Conservation (phyloP, 2,329 filamentous ascomycete species). For the Xylariaceae sp. region DNA sequence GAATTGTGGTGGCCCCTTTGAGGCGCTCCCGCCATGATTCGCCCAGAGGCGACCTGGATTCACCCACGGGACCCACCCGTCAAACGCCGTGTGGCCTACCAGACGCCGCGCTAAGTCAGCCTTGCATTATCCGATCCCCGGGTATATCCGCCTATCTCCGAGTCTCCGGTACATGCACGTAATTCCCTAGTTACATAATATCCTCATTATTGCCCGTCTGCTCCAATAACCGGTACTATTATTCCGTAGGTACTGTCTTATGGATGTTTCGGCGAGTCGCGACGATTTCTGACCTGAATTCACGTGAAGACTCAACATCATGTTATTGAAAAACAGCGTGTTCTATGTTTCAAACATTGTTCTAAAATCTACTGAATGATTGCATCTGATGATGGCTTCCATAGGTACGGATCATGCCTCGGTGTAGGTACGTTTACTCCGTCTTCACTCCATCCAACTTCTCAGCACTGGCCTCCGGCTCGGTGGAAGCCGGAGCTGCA, state of each 20-base stretch:
- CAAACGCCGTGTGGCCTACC: constrained; percentile 4
- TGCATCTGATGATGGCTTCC: too few species aligned
- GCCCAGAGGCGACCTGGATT: neutral
- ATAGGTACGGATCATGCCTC: too few species aligned
- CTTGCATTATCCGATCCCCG: constrained; percentile 1
- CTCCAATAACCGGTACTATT: neutral
- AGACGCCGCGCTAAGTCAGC: constrained; percentile 11
- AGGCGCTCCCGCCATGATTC: constrained; percentile 16
- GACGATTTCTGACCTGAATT: neutral
- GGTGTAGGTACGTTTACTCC: neutral
- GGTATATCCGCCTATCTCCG: constrained; percentile 3
- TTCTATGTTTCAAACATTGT: neutral
- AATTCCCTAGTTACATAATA: neutral
- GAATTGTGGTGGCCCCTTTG: constrained; percentile 9
- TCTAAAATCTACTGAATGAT: too few species aligned
- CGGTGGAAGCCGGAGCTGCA: too few species aligned
- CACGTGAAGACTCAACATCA: neutral
- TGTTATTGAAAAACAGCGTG: neutral
- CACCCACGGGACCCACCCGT: constrained; percentile 4
- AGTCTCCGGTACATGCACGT: neutral
- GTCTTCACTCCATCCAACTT: neutral
- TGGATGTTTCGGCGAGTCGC: too few species aligned
- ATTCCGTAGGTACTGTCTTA: neutral
- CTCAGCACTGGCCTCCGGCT: neutral
- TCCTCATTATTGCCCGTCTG: neutral